These are phyloP conservation scores for Psilocybe mexicana DNA, from an alignment of 1,284 basidiomycete genomes.

Conservation along the genomic window DNA sequence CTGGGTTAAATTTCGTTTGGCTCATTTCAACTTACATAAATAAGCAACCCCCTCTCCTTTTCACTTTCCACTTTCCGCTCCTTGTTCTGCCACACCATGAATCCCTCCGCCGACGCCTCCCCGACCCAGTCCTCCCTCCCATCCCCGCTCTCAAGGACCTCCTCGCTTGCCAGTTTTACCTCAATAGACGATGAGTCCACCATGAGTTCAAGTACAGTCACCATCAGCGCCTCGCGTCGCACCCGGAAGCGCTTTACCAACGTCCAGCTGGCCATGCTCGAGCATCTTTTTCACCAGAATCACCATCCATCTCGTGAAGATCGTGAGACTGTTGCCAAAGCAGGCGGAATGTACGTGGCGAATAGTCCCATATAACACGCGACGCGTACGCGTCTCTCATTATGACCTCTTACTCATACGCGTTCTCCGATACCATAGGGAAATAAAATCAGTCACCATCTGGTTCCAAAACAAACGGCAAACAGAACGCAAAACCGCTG, in stretches of 20 bases:
- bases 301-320: slow-evolving; percentile 73
- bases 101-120: slow-evolving; percentile 10
- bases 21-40: slow-evolving; percentile 17
- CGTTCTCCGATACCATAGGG: slow-evolving; percentile 42
- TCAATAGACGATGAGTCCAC: slow-evolving; percentile 36
- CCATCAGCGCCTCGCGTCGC: slow-evolving; percentile 36
- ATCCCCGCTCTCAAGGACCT: slow-evolving; percentile 45
- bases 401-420: slow-evolving; percentile 4
- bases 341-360: slow-evolving; percentile 59
- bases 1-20: slow-evolving; percentile 21
- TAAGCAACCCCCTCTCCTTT: slow-evolving; percentile 5
- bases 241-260: slow-evolving; percentile 72
- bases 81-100: slow-evolving; percentile 3
- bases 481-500: slow-evolving; percentile 61
- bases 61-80: neutral
- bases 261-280: slow-evolving; percentile 68
- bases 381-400: slow-evolving; percentile 3
- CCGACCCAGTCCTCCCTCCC: slow-evolving; percentile 19
- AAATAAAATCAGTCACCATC: slow-evolving; percentile 75
- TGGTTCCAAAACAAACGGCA: slow-evolving; percentile 86
- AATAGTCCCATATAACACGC: slow-evolving; percentile 3
- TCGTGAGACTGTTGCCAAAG: slow-evolving; percentile 59
- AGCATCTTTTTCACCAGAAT: slow-evolving; percentile 66
- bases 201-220: slow-evolving; percentile 26
- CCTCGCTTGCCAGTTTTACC: slow-evolving; percentile 45